Percentiles rank a stretch among this genome's conserved stretches.
phyloP scores from a whole-genome alignment of 257 asterid genomes.

The Asclepias syriaca region DNA sequence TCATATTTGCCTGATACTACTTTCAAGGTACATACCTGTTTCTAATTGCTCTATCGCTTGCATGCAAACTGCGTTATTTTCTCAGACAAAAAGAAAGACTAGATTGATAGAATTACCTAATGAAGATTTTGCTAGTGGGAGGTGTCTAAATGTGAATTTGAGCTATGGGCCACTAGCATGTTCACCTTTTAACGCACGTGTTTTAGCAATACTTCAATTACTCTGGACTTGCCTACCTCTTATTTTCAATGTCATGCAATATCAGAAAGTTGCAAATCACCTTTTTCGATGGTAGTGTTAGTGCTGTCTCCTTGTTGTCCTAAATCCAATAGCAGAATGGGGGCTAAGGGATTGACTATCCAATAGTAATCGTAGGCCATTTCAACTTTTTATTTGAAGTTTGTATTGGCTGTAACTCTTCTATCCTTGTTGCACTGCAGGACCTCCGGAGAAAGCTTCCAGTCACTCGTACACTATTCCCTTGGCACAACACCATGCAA shows the following conservation, averaged over 20 bases:
- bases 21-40: constrained; percentile 65
- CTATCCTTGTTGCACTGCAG: constrained; percentile 28
- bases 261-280: neutral
- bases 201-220: neutral
- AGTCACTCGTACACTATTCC: constrained; percentile 86
- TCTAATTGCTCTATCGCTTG: neutral
- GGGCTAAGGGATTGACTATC: neutral
- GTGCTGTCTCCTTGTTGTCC: neutral
- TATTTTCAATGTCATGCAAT: neutral
- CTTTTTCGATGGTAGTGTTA: neutral
- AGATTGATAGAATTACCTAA: neutral
- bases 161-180: no score
- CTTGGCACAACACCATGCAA: constrained; percentile 90
- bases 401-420: neutral
- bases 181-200: neutral
- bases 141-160: neutral
- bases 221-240: neutral
- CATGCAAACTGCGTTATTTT: neutral
- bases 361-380: neutral
- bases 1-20: constrained; percentile 79
- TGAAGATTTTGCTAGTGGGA: neutral
- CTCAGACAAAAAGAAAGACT: constrained; percentile 1
- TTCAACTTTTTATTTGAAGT: neutral
- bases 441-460: constrained; percentile 98
- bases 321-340: neutral